phyloP scores from a whole-genome alignment of 2,329 filamentous ascomycete genomes.

The Xylaria sp. region DNA sequence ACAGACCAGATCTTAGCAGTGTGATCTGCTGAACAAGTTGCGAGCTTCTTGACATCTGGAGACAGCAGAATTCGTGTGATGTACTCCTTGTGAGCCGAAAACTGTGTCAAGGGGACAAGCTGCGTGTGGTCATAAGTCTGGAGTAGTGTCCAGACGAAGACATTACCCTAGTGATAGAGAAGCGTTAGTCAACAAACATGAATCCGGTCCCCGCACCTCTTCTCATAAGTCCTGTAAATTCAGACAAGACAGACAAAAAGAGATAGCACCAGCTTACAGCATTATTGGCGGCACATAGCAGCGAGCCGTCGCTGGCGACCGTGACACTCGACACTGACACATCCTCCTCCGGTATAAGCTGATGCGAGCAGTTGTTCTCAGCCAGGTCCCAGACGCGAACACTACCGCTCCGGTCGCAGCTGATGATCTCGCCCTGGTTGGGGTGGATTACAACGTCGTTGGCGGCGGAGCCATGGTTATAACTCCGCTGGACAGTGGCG shows the following conservation, averaged over 20 bases:
- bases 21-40: constrained; percentile 93
- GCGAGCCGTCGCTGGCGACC: constrained; percentile 90
- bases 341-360: constrained; percentile 95
- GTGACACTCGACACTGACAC: constrained; percentile 94
- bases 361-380: constrained; percentile 96
- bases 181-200: constrained; percentile 9
- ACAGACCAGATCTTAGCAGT: constrained; percentile 89
- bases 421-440: constrained; percentile 98
- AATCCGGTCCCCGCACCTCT: neutral
- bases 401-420: constrained; percentile 91
- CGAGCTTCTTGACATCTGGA: constrained; percentile 92
- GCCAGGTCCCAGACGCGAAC: constrained; percentile 96
- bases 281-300: constrained; percentile 94
- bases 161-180: constrained; percentile 75
- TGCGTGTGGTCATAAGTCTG: constrained; percentile 85
- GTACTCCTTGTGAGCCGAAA: constrained; percentile 90
- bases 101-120: constrained; percentile 86
- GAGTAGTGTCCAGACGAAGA: constrained; percentile 96
- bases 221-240: neutral
- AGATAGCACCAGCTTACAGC: constrained; percentile 63
- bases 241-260: neutral
- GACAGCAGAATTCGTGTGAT: constrained; percentile 92
- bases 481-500: constrained; percentile 89
- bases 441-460: constrained; percentile 99
- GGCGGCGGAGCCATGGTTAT: constrained; percentile 86